A percentile compares a stretch with the other conserved stretches of the same genome.
Conservation (phyloP, 208 protist species). For the Trypanosomatidae sp. region DNA sequence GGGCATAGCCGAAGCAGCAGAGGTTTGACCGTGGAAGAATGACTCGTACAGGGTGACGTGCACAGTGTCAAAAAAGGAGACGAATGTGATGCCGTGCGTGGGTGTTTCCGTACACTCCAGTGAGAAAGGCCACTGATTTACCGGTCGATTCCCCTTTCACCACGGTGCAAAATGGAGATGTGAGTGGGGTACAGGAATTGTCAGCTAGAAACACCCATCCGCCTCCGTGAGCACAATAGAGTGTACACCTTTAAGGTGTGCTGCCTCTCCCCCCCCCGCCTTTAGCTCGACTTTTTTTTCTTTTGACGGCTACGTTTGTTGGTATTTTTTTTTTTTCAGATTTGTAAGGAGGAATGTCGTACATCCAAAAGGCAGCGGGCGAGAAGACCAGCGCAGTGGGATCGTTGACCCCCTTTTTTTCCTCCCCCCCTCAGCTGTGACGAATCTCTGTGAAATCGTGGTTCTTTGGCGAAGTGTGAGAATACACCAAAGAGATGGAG, state of each 20-base stretch:
- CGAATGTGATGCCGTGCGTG: not conserved
- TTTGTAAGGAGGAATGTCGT: not conserved
- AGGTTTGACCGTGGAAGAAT: not conserved
- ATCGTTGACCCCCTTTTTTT: not conserved
- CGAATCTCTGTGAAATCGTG: not conserved
- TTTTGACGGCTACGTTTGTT: too few species aligned
- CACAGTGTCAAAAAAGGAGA: not conserved
- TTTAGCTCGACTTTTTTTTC: too few species aligned
- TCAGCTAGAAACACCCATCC: not conserved
- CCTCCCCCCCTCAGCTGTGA: not conserved
- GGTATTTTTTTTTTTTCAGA: too few species aligned
- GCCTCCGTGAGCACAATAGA: not conserved
- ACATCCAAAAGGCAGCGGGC: not conserved
- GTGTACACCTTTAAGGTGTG: not conserved
- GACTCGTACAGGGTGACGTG: not conserved
- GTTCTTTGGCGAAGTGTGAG: not conserved
- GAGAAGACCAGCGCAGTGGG: not conserved
- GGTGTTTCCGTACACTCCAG: not conserved
- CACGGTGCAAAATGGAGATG: not conserved
- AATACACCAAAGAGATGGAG: too few species aligned
- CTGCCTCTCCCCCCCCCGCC: not conserved
- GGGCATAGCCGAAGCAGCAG: not conserved
- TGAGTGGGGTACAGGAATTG: not conserved
- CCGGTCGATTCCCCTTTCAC: not conserved
- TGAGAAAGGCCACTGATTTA: not conserved